Conservation (phyloP, 2,329 filamentous ascomycete species). For the Metarhizium brunneum region DNA sequence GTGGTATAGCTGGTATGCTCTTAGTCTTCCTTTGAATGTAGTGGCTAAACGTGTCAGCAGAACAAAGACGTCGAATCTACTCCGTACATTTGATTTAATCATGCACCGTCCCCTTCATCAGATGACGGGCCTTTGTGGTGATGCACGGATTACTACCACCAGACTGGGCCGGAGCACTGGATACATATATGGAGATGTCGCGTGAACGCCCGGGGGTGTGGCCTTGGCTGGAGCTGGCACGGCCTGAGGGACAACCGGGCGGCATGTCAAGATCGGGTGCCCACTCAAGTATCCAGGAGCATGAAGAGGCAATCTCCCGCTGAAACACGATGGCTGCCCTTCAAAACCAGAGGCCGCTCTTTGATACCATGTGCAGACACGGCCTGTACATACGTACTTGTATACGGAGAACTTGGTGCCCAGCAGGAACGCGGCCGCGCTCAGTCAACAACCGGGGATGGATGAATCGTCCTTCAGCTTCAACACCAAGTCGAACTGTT, state of each 20-base stretch:
- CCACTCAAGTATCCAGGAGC: slow-evolving; percentile 3
- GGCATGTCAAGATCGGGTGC: neutral
- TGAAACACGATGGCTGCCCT: slow-evolving; percentile 17
- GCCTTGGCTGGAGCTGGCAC: neutral
- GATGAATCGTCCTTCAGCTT: too few species aligned
- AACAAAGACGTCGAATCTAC: neutral
- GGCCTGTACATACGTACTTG: too few species aligned
- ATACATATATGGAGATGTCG: too few species aligned
- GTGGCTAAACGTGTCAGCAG: neutral
- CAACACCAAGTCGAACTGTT: too few species aligned
- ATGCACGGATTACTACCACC: neutral
- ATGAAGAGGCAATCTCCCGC: slow-evolving; percentile 15
- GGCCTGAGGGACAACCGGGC: neutral
- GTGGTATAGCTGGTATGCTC: neutral
- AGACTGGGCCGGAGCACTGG: neutral
- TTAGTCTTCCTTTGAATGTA: neutral
- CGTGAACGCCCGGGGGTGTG: too few species aligned
- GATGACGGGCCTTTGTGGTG: neutral
- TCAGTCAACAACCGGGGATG: too few species aligned
- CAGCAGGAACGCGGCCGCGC: too few species aligned
- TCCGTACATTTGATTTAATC: neutral
- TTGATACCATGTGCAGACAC: too few species aligned
- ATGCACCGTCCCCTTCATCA: neutral
- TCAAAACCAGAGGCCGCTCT: neutral
- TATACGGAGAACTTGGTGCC: too few species aligned